Percentiles rank a stretch among this genome's conserved stretches.
These are phyloP conservation scores for Boletus rubescentipes DNA, from an alignment of 768 basidiomycete genomes.

Conservation along the genomic window DNA sequence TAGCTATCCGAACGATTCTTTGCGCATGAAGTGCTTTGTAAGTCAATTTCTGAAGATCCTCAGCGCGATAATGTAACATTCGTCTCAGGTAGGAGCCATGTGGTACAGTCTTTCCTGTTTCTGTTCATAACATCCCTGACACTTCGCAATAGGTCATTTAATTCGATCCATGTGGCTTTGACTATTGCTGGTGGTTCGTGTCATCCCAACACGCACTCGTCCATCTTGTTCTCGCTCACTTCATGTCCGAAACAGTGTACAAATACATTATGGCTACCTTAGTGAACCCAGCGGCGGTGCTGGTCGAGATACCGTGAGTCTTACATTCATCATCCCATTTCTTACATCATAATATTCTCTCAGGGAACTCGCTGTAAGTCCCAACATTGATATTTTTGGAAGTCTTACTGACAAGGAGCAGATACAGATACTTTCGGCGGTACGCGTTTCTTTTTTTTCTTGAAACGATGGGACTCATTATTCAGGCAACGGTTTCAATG, in stretches of 20 bases:
- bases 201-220: too few relatives aligned
- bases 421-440: conserved; percentile 4
- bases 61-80: not conserved
- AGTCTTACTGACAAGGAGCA: not conserved
- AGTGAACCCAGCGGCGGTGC: not conserved
- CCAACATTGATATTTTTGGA: not conserved
- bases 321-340: not conserved
- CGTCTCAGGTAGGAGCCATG: conserved; percentile 4
- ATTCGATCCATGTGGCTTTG: conserved; percentile 10
- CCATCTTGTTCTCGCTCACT: not conserved
- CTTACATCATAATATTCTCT: not conserved
- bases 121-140: not conserved
- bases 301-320: not conserved
- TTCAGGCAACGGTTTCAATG: not conserved
- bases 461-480: not conserved
- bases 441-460: not conserved
- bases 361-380: conserved; percentile 15
- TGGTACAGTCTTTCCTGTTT: not conserved
- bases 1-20: conserved; percentile 1
- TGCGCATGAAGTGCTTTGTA: conserved; percentile 1
- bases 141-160: not conserved
- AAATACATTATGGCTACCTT: conserved; percentile 1
- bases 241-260: not conserved
- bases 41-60: not conserved
- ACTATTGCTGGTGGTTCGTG: conserved; percentile 10